These are phyloP conservation scores for Geoglossum glabrum DNA, from an alignment of 495 filamentous ascomycete species.

Conservation along the genomic window DNA sequence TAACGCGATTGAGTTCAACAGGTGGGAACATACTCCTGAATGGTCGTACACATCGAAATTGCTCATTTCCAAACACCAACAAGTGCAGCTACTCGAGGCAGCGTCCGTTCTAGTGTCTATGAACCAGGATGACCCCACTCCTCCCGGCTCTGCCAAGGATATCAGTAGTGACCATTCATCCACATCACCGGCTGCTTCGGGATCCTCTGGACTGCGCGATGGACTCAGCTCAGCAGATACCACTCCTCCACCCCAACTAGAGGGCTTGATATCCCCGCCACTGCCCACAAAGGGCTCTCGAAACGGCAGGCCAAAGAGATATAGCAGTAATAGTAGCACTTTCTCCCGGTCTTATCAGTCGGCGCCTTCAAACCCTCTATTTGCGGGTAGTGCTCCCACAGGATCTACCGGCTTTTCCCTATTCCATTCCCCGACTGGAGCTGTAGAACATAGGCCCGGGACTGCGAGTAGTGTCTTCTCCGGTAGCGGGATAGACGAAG, in stretches of 20 bases:
- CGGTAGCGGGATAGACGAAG: constrained; percentile 30
- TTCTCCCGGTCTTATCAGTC: constrained; percentile 81
- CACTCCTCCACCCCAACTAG: constrained; percentile 39
- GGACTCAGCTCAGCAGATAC: constrained; percentile 38
- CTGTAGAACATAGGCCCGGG: constrained; percentile 15
- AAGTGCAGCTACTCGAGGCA: constrained; percentile 92
- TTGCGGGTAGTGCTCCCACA: constrained; percentile 24
- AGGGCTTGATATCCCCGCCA: constrained; percentile 20
- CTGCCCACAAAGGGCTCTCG: constrained; percentile 20
- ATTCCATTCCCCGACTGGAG: constrained; percentile 8
- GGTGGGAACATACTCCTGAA: constrained; percentile 98
- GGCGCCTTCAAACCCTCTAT: constrained; percentile 31
- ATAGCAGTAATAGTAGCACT: constrained; percentile 39
- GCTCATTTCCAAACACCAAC: constrained; percentile 97
- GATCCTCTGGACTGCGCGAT: constrained; percentile 55
- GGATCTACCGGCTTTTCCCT: constrained; percentile 11
- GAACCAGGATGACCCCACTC: constrained; percentile 44
- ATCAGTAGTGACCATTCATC: constrained; percentile 64
- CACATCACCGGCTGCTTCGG: constrained; percentile 56
- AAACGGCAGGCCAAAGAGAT: constrained; percentile 30
- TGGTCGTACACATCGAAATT: constrained; percentile 96
- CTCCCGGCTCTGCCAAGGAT: constrained; percentile 39
- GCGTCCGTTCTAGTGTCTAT: constrained; percentile 86
- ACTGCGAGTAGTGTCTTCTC: constrained; percentile 25
- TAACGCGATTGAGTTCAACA: constrained; percentile 23